Conservation (phyloP, 192 early-diverging fungal species). For the Dissophora globulifera region DNA sequence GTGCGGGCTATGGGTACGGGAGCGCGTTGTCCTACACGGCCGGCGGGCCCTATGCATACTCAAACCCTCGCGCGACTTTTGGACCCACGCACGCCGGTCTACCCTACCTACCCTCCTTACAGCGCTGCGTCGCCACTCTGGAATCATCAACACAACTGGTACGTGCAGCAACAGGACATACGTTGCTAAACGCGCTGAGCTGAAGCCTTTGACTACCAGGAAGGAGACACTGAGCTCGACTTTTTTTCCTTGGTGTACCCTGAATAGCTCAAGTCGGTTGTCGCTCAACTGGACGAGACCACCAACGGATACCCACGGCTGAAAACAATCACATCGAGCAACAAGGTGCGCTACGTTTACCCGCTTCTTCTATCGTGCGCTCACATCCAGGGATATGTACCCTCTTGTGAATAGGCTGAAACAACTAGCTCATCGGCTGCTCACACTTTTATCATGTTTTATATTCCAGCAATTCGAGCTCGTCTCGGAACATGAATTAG, state of each 20-base stretch:
- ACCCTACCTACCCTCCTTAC: slow-evolving; percentile 28
- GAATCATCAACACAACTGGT: slow-evolving; percentile 35
- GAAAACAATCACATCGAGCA: slow-evolving; percentile 35
- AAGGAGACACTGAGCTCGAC: too few relatives aligned
- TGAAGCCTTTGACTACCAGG: too few relatives aligned
- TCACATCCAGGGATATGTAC: neutral
- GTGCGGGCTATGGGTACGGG: neutral
- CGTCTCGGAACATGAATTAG: slow-evolving; percentile 45
- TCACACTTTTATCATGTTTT: neutral
- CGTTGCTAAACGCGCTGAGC: too few relatives aligned
- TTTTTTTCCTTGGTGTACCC: too few relatives aligned
- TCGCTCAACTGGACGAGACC: slow-evolving; percentile 33
- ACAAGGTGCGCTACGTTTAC: too few relatives aligned
- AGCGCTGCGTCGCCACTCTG: slow-evolving; percentile 37
- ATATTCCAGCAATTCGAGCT: slow-evolving; percentile 23
- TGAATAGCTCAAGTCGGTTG: slow-evolving; percentile 21
- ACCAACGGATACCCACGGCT: slow-evolving; percentile 43
- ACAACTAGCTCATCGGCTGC: too few relatives aligned
- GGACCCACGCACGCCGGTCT: neutral
- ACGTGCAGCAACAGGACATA: too few relatives aligned
- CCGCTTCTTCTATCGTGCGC: too few relatives aligned
- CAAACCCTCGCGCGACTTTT: slow-evolving; percentile 1
- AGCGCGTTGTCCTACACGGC: neutral
- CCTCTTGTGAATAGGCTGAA: too few relatives aligned
- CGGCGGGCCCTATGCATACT: neutral